Evolutionary conservation across 2,329 filamentous ascomycete genomes (phyloP), one percentile per base, ranked within the genome.

Genomic region (Dothistroma pini): DNA sequence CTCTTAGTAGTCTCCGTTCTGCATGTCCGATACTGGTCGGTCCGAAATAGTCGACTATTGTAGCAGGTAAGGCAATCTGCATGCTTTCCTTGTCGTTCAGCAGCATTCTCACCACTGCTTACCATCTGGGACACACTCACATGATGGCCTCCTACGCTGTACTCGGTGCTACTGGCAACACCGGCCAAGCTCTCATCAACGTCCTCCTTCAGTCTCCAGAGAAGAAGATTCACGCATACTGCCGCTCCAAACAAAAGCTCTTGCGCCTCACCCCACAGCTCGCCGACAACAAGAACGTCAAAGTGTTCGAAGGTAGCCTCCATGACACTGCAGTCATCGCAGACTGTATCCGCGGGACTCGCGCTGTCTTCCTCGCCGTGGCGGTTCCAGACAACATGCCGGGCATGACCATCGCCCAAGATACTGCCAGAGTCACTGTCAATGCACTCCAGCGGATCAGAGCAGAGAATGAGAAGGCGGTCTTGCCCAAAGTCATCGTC

Each of bases 161-260:
- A 48, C 61, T 68, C 2, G 66, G 66, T 12, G 52, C 58, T 14
- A 68, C 66, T 12, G 80, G 80, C 11, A 80, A 79, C 62, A 76
- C 73, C 48, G 80, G 80, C 55, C 70, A 64, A 1, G 74, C 76
- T 1, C 70, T 82, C 22, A 72, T 82, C 47, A 53, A 75, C 21
- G 71, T 71, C 47, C 72, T 82, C 1, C 72, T 81, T 2, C 56
- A 71, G 11, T 57, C 58, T 0, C 70, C 75, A 0, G 44, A 73
- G 10, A 67, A 59, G 41, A 63, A 63, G 4, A 70, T 83, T 61
- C 64, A 78, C 58, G 79, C 77, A 21, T 82, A 78, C 69, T 80
- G 78, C 59, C 80, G 80, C 61, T 76, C 75, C 64, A 62, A 68
- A 16, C 29, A 70, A 16, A 82, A 81, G 65, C 75, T 82, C 4